Evolutionary conservation across 2,329 filamentous ascomycete species (phyloP).

Genomic region (Penicillium sp.): DNA sequence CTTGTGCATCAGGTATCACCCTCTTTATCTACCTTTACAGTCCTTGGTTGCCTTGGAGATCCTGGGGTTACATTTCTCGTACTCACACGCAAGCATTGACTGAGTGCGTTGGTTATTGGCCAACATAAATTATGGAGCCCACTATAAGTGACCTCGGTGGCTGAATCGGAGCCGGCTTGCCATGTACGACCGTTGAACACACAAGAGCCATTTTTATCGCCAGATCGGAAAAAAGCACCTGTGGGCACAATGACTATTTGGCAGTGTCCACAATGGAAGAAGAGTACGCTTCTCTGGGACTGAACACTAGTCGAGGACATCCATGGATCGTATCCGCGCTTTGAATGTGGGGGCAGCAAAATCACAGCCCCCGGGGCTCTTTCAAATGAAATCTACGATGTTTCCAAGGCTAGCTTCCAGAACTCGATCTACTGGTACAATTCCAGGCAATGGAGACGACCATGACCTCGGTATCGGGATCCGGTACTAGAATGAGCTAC

Average conservation of each 20-base stretch:
- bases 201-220: not conserved
- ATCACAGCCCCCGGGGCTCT: not conserved
- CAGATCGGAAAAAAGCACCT: no score
- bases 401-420: not conserved
- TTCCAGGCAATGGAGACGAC: not conserved
- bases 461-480: not conserved
- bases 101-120: not conserved
- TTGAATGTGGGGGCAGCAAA: not conserved
- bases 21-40: no score
- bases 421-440: not conserved
- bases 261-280: not conserved
- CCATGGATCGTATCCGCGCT: not conserved
- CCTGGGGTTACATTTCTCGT: not conserved
- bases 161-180: not conserved
- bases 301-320: not conserved
- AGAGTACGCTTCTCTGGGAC: not conserved
- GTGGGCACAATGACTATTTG: not conserved
- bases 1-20: no score
- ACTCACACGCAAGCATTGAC: not conserved
- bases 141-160: not conserved
- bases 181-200: not conserved
- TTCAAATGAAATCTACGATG: not conserved
- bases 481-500: not conserved
- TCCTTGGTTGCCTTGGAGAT: not conserved
- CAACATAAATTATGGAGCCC: constrained; percentile 1